Evolutionary conservation across 1,139 yeast genomes (phyloP).

Genomic region (Blastobotrys malaysiensis): DNA sequence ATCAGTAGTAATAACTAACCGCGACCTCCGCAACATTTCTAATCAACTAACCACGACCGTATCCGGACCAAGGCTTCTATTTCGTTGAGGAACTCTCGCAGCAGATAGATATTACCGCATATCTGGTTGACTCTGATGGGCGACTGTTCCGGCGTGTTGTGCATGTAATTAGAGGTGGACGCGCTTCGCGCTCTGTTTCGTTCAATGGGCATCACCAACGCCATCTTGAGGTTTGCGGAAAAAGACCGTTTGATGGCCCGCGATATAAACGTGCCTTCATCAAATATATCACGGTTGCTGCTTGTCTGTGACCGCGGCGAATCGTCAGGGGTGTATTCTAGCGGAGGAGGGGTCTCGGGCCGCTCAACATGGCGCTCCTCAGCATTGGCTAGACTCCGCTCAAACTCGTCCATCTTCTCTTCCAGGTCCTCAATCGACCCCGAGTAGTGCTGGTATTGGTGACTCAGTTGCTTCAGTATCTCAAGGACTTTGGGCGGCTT

Average conservation of each 20-base stretch:
- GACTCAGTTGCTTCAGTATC: constrained; percentile 13
- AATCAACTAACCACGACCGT: constrained; percentile 20
- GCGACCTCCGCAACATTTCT: not conserved
- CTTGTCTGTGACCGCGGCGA: not conserved
- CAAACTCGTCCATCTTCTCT: constrained; percentile 17
- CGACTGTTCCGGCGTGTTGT: not conserved
- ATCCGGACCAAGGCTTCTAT: constrained; percentile 24
- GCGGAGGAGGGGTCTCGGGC: not conserved
- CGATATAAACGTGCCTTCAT: not conserved
- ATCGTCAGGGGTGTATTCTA: not conserved
- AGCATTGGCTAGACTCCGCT: constrained; percentile 12
- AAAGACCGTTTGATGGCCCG: not conserved
- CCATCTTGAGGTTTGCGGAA: not conserved
- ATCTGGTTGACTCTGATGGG: constrained; percentile 12
- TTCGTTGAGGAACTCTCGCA: constrained; percentile 27
- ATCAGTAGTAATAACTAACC: not conserved
- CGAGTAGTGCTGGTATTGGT: constrained; percentile 14
- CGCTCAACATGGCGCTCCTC: not conserved
- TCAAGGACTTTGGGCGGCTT: constrained; percentile 6
- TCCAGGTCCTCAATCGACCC: constrained; percentile 16
- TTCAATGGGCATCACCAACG: not conserved
- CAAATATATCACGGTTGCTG: not conserved
- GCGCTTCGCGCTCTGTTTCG: not conserved
- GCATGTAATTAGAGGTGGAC: not conserved
- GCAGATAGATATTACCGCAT: constrained; percentile 21